Evolutionary conservation across 2,329 filamentous ascomycete species (phyloP), one percentile per base, ranked within the genome.

Genomic region (Claviceps monticola): DNA sequence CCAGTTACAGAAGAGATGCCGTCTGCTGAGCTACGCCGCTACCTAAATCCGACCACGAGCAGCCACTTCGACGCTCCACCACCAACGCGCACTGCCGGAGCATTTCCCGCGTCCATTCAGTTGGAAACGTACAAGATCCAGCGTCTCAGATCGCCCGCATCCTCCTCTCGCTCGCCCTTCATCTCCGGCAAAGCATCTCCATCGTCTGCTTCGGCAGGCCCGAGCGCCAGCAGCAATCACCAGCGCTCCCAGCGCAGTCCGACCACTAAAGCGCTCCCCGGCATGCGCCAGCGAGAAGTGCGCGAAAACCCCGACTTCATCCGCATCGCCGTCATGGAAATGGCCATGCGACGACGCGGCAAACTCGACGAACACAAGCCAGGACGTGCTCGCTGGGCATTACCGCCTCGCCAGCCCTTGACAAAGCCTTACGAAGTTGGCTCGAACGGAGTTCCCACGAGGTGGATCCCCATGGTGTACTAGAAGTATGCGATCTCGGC

Each of bases 281-380:
- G 72, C 57, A 69, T 73, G 59, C 76, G 81, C 21, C 82, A 83
- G 63, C 75, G 82, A 46, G 82, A 85, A 63, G 77, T 83, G 71
- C 78, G 82, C 34, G 82, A 85, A 63, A 85, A 85, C 58, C 75
- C 80, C 42, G 80, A 85, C 60, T 85, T 85, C 60, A 84, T 85
- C 60, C 77, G 82, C 58, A 78, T 85, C 51, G 82, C 82, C 38
- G 82, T 85, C 49, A 79, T 85, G 74, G 82, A 85, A 61, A 84
- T 85, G 76, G 76, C 81, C 13, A 85, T 85, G 82, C 77, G 82
- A 52, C 78, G 76, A 60, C 71, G 71, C 44, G 82, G 82, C 57
- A 85, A 85, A 64, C 70, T 85, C 49, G 80, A 83, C 58, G 78
- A 82, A 58, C 75, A 80, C 56, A 75, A 75, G 51, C 79, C 81